A percentile compares a stretch with the other conserved stretches of the same genome.
These are phyloP conservation scores for Penicillium verhagenii DNA, from an alignment of 495 filamentous ascomycete species.

Conservation along the genomic window DNA sequence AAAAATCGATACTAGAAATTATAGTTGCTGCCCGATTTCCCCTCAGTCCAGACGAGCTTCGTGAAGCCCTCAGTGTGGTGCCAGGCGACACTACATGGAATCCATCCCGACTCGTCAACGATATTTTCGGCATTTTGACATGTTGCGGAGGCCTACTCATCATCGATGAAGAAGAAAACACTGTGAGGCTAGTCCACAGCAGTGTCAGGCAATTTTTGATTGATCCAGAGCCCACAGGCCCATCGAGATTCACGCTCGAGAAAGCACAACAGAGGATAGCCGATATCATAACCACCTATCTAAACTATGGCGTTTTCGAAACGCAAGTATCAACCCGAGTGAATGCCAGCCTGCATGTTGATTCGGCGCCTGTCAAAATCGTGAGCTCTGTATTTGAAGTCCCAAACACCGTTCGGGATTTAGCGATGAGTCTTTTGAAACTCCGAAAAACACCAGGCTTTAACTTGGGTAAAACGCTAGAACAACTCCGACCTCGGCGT, in stretches of 20 bases:
- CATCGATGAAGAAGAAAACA: conserved; percentile 43
- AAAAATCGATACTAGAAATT: background rate
- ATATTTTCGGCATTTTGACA: conserved; percentile 30
- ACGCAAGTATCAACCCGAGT: conserved; percentile 1
- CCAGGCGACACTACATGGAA: conserved; percentile 35
- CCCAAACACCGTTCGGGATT: background rate
- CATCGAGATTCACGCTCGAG: conserved; percentile 4
- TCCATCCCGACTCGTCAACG: conserved; percentile 35
- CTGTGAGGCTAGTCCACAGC: conserved; percentile 40
- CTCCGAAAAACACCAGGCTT: background rate
- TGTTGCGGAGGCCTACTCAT: conserved; percentile 43
- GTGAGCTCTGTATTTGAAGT: background rate
- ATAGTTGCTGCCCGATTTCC: conserved; percentile 33
- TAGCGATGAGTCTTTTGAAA: conserved; percentile 1
- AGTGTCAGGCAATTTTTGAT: conserved; percentile 45
- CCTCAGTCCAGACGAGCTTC: conserved; percentile 39
- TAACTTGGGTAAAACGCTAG: background rate
- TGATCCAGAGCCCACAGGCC: background rate
- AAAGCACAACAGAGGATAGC: conserved; percentile 29
- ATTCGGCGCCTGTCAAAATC: conserved; percentile 1
- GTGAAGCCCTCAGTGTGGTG: conserved; percentile 41
- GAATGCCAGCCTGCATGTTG: background rate
- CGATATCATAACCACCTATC: conserved; percentile 39
- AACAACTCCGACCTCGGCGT: background rate
- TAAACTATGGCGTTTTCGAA: conserved; percentile 31